These are phyloP conservation scores for Solanum chacoense DNA, from an alignment of 305 asterid genomes.

Conservation along the genomic window DNA sequence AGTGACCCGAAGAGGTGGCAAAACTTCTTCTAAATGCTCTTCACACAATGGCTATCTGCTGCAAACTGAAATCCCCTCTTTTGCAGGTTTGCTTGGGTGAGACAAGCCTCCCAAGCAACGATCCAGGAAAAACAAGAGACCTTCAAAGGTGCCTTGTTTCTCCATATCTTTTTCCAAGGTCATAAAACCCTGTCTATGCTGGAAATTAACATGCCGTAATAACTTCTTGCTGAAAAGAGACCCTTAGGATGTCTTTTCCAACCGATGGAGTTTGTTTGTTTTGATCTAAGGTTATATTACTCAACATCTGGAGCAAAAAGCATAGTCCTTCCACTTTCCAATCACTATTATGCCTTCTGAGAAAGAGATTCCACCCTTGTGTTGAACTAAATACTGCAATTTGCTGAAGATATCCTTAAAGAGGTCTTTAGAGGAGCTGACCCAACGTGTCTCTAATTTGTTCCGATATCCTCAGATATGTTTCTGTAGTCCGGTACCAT, in stretches of 20 bases:
- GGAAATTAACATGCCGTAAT: neutral
- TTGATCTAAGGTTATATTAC: neutral
- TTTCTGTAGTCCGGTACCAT: neutral
- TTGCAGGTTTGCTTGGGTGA: neutral
- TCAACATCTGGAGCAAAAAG: neutral
- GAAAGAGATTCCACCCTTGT: neutral
- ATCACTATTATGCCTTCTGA: neutral
- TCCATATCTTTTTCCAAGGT: neutral
- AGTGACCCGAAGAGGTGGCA: neutral
- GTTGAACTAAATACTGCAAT: neutral
- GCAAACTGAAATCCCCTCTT: neutral
- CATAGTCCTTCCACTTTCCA: neutral
- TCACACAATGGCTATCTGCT: neutral
- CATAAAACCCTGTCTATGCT: neutral
- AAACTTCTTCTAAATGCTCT: neutral
- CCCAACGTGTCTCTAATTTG: neutral
- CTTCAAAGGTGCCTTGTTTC: neutral
- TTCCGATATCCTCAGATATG: neutral
- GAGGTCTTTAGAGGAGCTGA: neutral
- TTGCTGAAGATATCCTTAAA: neutral
- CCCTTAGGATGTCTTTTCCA: neutral
- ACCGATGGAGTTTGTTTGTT: neutral
- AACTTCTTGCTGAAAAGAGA: neutral
- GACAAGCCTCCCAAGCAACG: neutral
- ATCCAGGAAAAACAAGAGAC: neutral